Percentiles rank a stretch among this genome's conserved stretches.
Conservation (phyloP, 495 filamentous ascomycete genomes). For the Penicillium paradoxum region DNA sequence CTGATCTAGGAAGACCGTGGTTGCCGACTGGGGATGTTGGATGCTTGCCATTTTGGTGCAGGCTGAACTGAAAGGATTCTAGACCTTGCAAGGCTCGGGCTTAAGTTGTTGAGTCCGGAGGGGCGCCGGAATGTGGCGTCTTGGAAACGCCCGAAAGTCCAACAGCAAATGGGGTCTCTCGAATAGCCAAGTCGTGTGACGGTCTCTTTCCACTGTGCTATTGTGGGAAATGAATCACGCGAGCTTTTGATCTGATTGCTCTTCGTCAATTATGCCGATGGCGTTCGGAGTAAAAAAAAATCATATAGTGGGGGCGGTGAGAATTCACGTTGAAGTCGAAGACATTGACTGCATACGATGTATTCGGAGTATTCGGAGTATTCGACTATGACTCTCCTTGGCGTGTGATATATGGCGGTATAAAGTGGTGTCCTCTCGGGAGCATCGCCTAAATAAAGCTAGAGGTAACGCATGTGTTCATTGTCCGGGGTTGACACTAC, state of each 20-base stretch:
- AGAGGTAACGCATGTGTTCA: too few species aligned
- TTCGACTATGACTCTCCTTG: too few species aligned
- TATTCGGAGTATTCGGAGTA: too few species aligned
- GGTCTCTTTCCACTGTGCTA: background rate
- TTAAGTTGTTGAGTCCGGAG: background rate
- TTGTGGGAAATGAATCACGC: background rate
- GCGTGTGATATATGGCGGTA: too few species aligned
- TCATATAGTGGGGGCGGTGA: constrained; percentile 6
- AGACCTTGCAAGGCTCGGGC: background rate
- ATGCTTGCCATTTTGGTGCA: constrained; percentile 10
- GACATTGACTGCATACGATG: too few species aligned
- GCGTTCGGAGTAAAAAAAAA: constrained; percentile 1
- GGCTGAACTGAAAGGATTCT: background rate
- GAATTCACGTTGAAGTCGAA: background rate
- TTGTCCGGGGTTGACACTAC: too few species aligned
- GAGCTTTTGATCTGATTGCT: background rate
- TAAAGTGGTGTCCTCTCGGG: too few species aligned
- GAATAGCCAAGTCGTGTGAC: background rate
- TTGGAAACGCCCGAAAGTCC: background rate
- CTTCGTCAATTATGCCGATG: background rate
- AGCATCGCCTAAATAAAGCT: too few species aligned
- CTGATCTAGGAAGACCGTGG: constrained; percentile 43
- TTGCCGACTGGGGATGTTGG: constrained; percentile 29
- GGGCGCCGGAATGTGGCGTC: background rate
- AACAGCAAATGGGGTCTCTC: background rate